phyloP scores from a whole-genome alignment of 179 eudicot species.

The Dionaea muscipula region DNA sequence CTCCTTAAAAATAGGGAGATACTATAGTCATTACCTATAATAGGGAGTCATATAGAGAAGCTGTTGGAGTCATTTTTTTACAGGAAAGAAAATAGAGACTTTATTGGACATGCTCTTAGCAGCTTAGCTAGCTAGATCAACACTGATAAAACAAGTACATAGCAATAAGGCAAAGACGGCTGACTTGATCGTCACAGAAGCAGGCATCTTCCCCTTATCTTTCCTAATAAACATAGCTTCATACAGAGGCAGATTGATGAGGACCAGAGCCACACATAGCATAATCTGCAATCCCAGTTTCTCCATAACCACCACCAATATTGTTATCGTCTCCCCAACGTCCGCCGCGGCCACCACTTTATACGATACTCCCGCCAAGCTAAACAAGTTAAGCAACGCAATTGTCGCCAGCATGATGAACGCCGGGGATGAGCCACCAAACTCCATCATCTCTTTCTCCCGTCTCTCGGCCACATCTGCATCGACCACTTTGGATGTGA shows the following conservation, averaged over 20 bases:
- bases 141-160: too few species aligned
- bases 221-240: conserved; percentile 40
- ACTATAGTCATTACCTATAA: too few species aligned
- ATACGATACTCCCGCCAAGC: conserved; percentile 10
- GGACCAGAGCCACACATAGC: conserved; percentile 38
- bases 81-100: too few species aligned
- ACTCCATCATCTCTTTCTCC: conserved; percentile 57
- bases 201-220: neutral
- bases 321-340: too few species aligned
- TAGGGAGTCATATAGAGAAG: too few species aligned
- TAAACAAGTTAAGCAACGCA: conserved; percentile 43
- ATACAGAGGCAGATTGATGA: conserved; percentile 49
- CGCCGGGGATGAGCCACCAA: conserved; percentile 51
- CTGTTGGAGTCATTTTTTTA: too few species aligned
- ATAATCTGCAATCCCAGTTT: conserved; percentile 36
- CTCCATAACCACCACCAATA: conserved; percentile 7
- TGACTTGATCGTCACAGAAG: conserved; percentile 1
- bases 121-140: too few species aligned
- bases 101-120: too few species aligned
- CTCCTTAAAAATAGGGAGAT: too few species aligned
- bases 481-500: conserved; percentile 44
- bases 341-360: conserved; percentile 3
- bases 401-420: conserved; percentile 38
- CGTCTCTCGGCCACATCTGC: conserved; percentile 35
- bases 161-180: conserved; percentile 1